phyloP scores from a whole-genome alignment of 2,329 filamentous ascomycete species.

The Coniochaeta sp. region DNA sequence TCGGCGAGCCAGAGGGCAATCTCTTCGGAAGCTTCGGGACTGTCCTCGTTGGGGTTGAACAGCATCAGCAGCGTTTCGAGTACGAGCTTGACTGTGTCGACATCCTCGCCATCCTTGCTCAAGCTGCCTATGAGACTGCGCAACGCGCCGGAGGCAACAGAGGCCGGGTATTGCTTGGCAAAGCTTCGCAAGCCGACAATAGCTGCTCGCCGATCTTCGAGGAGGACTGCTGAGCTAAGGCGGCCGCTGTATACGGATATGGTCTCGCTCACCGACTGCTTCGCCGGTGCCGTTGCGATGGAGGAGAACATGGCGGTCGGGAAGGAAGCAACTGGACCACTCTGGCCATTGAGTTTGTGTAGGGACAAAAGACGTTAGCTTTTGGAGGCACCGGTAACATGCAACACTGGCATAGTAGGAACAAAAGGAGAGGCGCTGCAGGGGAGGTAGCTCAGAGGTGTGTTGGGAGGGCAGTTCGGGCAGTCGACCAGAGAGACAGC shows the following conservation, averaged over 20 bases:
- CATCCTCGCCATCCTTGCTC: conserved; percentile 83
- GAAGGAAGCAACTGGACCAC: conserved; percentile 14
- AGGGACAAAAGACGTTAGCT: background rate
- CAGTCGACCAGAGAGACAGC: no score
- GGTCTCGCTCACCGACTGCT: conserved; percentile 92
- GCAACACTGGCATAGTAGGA: no score
- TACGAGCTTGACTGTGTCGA: conserved; percentile 92
- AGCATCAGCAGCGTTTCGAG: conserved; percentile 94
- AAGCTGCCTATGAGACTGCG: conserved; percentile 80
- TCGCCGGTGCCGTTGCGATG: conserved; percentile 69
- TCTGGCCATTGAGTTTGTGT: conserved; percentile 18
- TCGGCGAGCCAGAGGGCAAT: conserved; percentile 94
- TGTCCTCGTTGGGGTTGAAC: conserved; percentile 65
- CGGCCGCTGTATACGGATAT: conserved; percentile 86
- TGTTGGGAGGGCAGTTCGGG: no score
- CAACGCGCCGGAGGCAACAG: conserved; percentile 88
- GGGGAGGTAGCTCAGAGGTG: no score
- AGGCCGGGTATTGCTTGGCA: conserved; percentile 92
- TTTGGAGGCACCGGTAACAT: no score
- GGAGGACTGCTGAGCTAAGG: conserved; percentile 78
- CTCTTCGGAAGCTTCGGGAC: conserved; percentile 90
- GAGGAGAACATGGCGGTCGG: conserved; percentile 48
- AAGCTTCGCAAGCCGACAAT: conserved; percentile 92
- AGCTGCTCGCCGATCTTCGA: conserved; percentile 90
- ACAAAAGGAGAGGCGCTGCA: no score